phyloP scores from a whole-genome alignment of 2,329 filamentous ascomycete genomes.

The Grosmannia clavigera region DNA sequence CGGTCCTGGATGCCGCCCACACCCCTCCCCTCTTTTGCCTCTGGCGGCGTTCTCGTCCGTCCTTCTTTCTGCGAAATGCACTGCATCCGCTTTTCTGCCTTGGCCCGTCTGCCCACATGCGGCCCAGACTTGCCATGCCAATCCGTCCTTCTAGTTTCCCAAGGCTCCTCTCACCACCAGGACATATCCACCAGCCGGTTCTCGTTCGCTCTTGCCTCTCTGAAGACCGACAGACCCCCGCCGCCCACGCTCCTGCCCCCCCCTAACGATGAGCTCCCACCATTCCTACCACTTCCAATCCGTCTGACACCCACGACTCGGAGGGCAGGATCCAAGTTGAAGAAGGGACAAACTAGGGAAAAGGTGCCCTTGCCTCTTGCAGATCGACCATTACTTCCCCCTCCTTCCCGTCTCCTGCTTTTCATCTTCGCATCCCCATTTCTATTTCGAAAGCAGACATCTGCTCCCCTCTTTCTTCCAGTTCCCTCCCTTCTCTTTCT shows the following conservation, averaged over 20 bases:
- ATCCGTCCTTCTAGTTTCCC: background rate
- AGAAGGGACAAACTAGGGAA: background rate
- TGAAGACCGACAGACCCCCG: background rate
- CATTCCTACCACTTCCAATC: conserved; percentile 5
- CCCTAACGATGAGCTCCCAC: background rate
- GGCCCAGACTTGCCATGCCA: background rate
- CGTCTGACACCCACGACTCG: conserved; percentile 4
- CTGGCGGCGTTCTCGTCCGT: background rate
- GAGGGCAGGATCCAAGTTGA: conserved; percentile 4
- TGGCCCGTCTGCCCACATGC: conserved; percentile 1
- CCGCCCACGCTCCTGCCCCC: conserved; percentile 1
- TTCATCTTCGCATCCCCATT: background rate
- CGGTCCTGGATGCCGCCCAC: background rate
- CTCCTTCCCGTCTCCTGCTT: background rate
- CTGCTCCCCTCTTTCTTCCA: background rate
- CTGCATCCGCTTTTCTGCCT: conserved; percentile 3
- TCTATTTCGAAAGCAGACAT: background rate
- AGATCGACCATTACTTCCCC: background rate
- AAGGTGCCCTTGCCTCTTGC: background rate
- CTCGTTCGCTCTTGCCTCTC: background rate
- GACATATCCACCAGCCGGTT: background rate
- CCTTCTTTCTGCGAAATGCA: background rate
- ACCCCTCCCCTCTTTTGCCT: background rate
- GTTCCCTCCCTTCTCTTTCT: conserved; percentile 1
- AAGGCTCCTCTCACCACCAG: background rate